These are phyloP conservation scores for Rhododendron kiyosumense DNA, from an alignment of 148 eudicot species.

Conservation along the genomic window DNA sequence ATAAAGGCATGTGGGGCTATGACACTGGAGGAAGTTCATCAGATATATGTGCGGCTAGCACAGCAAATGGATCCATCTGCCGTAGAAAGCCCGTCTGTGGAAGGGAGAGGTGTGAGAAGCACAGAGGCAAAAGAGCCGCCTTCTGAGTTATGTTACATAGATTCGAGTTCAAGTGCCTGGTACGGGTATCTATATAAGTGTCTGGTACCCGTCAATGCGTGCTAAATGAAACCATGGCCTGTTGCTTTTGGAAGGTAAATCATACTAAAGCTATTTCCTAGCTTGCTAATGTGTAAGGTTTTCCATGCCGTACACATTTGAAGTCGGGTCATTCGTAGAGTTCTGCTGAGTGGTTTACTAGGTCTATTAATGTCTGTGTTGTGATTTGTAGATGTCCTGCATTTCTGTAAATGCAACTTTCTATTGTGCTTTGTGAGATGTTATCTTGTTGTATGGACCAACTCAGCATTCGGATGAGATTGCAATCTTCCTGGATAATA, in stretches of 20 bases:
- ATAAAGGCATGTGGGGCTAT: background rate
- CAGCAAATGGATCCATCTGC: slow-evolving; percentile 15
- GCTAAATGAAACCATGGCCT: background rate
- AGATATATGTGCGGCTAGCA: slow-evolving; percentile 12
- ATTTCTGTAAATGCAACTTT: background rate
- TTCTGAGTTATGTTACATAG: background rate
- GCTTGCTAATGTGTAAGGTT: background rate
- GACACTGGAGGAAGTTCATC: background rate
- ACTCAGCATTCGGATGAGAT: background rate
- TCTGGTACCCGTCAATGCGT: background rate
- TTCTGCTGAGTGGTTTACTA: background rate
- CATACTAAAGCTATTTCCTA: background rate
- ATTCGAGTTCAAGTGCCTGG: background rate
- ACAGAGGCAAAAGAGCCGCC: slow-evolving; percentile 16
- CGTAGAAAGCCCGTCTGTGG: slow-evolving; percentile 9
- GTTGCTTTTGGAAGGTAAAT: background rate
- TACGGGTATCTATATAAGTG: no score
- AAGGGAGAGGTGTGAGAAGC: slow-evolving; percentile 21
- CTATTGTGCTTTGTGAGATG: background rate
- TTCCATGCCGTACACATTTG: background rate
- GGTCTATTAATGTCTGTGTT: background rate
- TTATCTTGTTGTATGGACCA: background rate
- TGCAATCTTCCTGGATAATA: background rate
- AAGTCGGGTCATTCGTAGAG: background rate
- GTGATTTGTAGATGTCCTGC: background rate